Evolutionary conservation across 2,329 filamentous ascomycete species (phyloP), one percentile per base, ranked within the genome.

Genomic region (Fusarium verrucosum): DNA sequence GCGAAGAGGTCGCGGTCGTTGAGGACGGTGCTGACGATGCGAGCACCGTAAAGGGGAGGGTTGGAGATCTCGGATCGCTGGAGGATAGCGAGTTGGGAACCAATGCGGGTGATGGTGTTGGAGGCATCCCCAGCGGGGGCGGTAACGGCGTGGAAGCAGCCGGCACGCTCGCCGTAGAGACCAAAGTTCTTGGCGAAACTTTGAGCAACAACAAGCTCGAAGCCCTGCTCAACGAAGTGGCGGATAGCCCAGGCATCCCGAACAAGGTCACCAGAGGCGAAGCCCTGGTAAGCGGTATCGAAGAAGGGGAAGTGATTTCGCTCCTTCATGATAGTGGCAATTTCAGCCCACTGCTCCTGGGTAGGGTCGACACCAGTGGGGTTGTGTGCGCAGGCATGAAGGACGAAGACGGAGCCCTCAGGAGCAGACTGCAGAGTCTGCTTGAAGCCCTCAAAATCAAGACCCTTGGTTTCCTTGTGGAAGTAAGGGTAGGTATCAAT

Each of bases 121-220:
- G 85, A 74, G 19, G 92, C 91, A 55, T 91, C 87, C n/a, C 86
- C 66, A 1, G 85, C 85, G 0, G 93, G 89, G 0, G 88, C 82
- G 2, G 93, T 91, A 60, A 99, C 89, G 74, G 94, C 93, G 80
- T 99, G 95, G 87, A 99, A 96, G 79, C 92, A 95, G 52, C 95
- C 95, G 6, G 94, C 94, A 70, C 95, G 92, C 85, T 99, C 92
- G 72, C 95, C 94, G 77, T 99, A 99, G 33, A 99, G 86, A 68
- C 95, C 95, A 76, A 98, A 97, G 80, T 96, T 96, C 89, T 98
- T 98, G 77, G 94, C 94, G 78, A 98, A 98, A 62, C 90, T 94
- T 83, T 98, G 94, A 65, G 92, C 92, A 60, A 98, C 86, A 65
- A 92, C 87, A 49, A 96, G 87, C 79, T 93, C 90, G 78, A 97